These are phyloP conservation scores for Curvularia sp. DNA, from an alignment of 2,329 filamentous ascomycete species.

Conservation along the genomic window DNA sequence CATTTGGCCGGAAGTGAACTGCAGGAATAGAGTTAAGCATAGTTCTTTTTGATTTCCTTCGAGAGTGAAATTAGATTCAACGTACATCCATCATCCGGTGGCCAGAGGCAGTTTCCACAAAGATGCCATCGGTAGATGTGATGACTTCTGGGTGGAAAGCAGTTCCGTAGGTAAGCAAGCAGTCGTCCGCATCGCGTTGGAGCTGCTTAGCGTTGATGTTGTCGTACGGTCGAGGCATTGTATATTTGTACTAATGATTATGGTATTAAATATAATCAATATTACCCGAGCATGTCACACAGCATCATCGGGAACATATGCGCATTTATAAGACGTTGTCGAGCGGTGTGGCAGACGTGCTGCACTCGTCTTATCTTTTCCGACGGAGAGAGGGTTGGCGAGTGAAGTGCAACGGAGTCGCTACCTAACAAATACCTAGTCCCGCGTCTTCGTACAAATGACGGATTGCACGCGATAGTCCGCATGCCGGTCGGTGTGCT, in stretches of 20 bases:
- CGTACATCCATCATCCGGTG: slow-evolving; percentile 42
- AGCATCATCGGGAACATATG: neutral
- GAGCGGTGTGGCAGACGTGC: neutral
- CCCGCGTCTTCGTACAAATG: slow-evolving; percentile 3
- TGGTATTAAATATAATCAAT: neutral
- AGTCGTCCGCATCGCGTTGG: slow-evolving; percentile 31
- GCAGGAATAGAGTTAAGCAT: neutral
- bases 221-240: slow-evolving; percentile 29
- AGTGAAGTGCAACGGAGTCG: neutral
- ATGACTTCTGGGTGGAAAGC: slow-evolving; percentile 42
- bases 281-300: too few relatives aligned
- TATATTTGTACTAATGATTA: neutral
- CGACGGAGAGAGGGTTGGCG: slow-evolving; percentile 6
- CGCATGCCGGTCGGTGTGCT: too few relatives aligned
- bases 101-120: slow-evolving; percentile 40
- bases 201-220: slow-evolving; percentile 25
- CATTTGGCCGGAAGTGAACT: slow-evolving; percentile 22
- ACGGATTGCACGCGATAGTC: neutral
- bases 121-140: slow-evolving; percentile 35
- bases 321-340: neutral
- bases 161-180: slow-evolving; percentile 33
- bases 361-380: slow-evolving; percentile 6
- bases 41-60: neutral
- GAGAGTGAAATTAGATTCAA: neutral
- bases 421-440: neutral